Base-by-base conservation (phyloP, 2,329 filamentous ascomycete species). In the Trichoderma atrobrunneum region DNA sequence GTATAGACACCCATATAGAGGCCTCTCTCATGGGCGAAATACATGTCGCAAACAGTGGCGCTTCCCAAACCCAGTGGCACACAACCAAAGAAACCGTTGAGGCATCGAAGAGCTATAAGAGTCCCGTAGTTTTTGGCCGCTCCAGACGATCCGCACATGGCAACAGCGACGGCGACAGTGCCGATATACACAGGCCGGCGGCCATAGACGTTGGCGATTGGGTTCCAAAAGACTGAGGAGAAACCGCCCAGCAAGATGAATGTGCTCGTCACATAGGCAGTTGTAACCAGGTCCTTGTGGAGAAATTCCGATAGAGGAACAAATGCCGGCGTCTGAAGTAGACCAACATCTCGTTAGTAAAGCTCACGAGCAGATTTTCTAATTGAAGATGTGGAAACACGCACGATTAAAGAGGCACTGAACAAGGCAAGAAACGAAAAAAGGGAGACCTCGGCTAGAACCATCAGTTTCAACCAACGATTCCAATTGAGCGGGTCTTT, bases 401-500 rank as follows among this genome's bases (percentile, higher is more conserved):
- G 56, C 26, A 69, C 66, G n/a, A 69, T 69, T 30, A 69, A 34
- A n/a, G 66, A 69, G 21, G 66, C 66, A 69, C 66, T 69, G 36
- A 69, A 57, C 16, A 69, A 61, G 26, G 66, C 56, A 48, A 69
- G 66, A 48, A 69, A 69, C 7, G 66, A 69, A n/a, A 69, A 61
- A 11, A 69, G 18, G 14, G 66, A 69, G 26, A 69, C 66, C 56
- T 69, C 66, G 11, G 26, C 24, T 8, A 69, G 56, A 26, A 69
- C 66, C 66, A 69, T 69, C n/a, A 69, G 66, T n/a, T 69, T 69
- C 36, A 69, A 34, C 66, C 66, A 69, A 56, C 66, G 56, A 26
- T 69, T 69, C 66, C 66, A 69, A 28, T 69, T 69, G 66, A 69
- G 66, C 56, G 66, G 66, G 21, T 69, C 66, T 48, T 61, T 69